phyloP scores from a whole-genome alignment of 352 stramenopile genomes.

The Pythium guiyangense region DNA sequence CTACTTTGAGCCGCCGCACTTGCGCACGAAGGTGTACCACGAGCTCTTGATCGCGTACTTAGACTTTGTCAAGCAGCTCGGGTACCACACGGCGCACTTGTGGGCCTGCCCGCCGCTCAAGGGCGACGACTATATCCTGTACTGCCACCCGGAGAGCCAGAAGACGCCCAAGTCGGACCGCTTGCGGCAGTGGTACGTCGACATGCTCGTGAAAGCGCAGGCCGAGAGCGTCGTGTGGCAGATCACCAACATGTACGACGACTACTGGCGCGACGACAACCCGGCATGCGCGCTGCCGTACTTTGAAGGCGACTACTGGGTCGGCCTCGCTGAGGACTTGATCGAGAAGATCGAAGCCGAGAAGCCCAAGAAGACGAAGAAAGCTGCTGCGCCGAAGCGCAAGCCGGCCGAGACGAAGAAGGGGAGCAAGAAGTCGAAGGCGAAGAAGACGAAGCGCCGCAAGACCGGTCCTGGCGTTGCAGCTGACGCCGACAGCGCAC shows the following conservation, averaged over 20 bases:
- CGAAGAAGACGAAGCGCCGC: slow-evolving; percentile 72
- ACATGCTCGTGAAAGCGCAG: slow-evolving; percentile 87
- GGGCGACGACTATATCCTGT: slow-evolving; percentile 99
- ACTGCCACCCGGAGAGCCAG: slow-evolving; percentile 98
- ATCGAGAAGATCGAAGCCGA: slow-evolving; percentile 88
- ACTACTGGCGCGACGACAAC: slow-evolving; percentile 90
- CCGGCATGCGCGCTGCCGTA: slow-evolving; percentile 83
- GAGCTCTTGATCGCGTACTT: slow-evolving; percentile 98
- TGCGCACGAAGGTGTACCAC: slow-evolving; percentile 99
- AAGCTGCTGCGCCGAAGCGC: slow-evolving; percentile 49
- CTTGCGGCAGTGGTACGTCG: slow-evolving; percentile 95
- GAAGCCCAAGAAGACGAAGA: slow-evolving; percentile 77
- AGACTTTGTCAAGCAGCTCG: slow-evolving; percentile 95
- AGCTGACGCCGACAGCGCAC: slow-evolving; percentile 38
- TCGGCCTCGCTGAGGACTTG: slow-evolving; percentile 80
- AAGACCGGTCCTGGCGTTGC: slow-evolving; percentile 32
- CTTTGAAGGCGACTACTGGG: slow-evolving; percentile 88
- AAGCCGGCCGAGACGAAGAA: slow-evolving; percentile 68
- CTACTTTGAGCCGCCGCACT: slow-evolving; percentile 95
- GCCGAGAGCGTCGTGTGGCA: slow-evolving; percentile 90
- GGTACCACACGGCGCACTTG: slow-evolving; percentile 98
- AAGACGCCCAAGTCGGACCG: slow-evolving; percentile 98
- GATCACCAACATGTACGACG: slow-evolving; percentile 96
- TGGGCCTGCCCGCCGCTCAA: slow-evolving; percentile 99
- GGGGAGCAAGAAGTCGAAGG: slow-evolving; percentile 66